Evolutionary conservation across 2,329 filamentous ascomycete species (phyloP), one percentile per base, ranked within the genome.

Genomic region (Kalmusia sp.): DNA sequence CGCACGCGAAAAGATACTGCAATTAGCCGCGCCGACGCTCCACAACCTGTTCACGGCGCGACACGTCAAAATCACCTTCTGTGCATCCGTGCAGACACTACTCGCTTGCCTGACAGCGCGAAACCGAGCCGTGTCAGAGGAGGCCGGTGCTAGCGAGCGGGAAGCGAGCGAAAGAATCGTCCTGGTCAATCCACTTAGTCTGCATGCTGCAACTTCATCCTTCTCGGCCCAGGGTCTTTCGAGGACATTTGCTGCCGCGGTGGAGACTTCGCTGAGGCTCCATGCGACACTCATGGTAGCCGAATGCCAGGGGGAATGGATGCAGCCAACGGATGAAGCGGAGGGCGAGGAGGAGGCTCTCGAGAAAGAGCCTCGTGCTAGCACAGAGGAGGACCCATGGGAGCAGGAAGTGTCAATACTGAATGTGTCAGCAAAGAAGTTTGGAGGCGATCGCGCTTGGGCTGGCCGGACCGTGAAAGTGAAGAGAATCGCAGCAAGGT

Each of bases 191-290:
- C 80, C 89, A 35, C 66, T 92, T 14, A 77, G 81, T 17, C 71
- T 90, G 35, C 90, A 93, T 69, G 81, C 84, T 21, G 80, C 84
- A 49, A 89, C 87, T 0, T 86, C 86, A 57, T 87, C 90, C 54
- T 92, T 89, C 84, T 92, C 88, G 45, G 88, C 87, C 0, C 90
- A 92, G 72, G 90, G 89, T 0, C 70, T 93, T 11, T 81, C 84
- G 17, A 80, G 81, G 52, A 87, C 86, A 1, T 79, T 86, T n/a
- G 81, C 89, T 2, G 75, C 79, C 0, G 72, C 90, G 1, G 81
- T 90, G 7, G 88, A 91, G 52, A 80, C 83, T 2, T 87, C 86
- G 0, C 51, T 71, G 49, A 63, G 56, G 17, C 58, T 68, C 0
- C 58, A 57, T 3, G 72, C 68, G n/a, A 64, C 64, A 41, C 71